phyloP scores from a whole-genome alignment of 306 rosid genomes.

The Rosa multiflora region DNA sequence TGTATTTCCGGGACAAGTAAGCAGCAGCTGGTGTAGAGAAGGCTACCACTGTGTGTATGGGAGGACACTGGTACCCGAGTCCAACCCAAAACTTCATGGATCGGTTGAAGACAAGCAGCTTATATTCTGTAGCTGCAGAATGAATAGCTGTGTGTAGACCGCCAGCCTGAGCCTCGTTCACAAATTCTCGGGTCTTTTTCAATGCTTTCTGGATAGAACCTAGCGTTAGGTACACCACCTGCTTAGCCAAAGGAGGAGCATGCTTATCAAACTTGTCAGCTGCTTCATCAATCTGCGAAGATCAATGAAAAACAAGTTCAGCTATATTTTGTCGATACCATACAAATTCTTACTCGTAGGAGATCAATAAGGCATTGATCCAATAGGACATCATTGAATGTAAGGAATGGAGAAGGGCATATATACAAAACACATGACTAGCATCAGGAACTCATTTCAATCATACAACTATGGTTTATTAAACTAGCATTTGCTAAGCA shows the following conservation, averaged over 20 bases:
- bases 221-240: conserved; percentile 26
- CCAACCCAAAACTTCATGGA: conserved; percentile 46
- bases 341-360: not conserved
- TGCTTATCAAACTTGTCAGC: conserved; percentile 44
- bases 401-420: not conserved
- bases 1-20: conserved; percentile 51
- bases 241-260: conserved; percentile 57
- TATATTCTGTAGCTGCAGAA: conserved; percentile 48
- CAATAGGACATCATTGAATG: not conserved
- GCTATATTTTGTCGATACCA: not conserved
- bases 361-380: not conserved
- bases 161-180: conserved; percentile 38
- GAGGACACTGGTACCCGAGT: conserved; percentile 32
- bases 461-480: not conserved
- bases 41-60: conserved; percentile 47
- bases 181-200: conserved; percentile 34
- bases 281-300: conserved; percentile 56
- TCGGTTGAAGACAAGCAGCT: conserved; percentile 40
- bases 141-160: conserved; percentile 50
- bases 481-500: not conserved
- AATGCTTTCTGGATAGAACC: conserved; percentile 32
- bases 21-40: conserved; percentile 39
- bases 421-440: not conserved
- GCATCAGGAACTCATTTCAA: not conserved
- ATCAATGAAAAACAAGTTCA: not conserved